These are phyloP conservation scores for Tarenaya hassleriana DNA, from an alignment of 345 rosid genomes.

Conservation along the genomic window DNA sequence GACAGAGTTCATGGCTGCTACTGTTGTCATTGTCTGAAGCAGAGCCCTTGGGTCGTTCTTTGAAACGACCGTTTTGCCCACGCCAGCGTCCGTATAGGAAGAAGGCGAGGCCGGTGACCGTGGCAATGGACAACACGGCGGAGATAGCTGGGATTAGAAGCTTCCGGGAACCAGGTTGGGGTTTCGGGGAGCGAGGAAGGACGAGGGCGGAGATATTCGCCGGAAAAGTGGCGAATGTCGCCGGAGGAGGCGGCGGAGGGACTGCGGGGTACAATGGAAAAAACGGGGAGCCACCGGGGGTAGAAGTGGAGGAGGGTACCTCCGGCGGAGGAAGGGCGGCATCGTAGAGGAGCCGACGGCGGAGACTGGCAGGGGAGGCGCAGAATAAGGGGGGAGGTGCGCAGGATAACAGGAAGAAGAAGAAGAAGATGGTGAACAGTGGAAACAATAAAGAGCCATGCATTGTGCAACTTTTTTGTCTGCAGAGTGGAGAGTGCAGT, in stretches of 20 bases:
- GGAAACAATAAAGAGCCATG: constrained; percentile 3
- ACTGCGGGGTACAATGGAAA: constrained; percentile 42
- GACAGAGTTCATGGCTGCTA: constrained; percentile 21
- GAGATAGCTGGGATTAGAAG: constrained; percentile 41
- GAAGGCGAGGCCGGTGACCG: constrained; percentile 27
- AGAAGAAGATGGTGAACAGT: constrained; percentile 18
- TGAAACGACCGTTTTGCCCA: constrained; percentile 21
- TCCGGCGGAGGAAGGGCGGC: constrained; percentile 21
- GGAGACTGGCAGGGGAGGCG: constrained; percentile 18
- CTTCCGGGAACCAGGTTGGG: constrained; percentile 39
- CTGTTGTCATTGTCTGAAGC: constrained; percentile 32
- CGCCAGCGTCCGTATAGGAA: constrained; percentile 44
- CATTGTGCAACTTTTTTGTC: constrained; percentile 26
- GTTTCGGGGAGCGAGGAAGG: constrained; percentile 51
- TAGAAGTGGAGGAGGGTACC: constrained; percentile 20
- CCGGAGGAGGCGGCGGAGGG: constrained; percentile 64
- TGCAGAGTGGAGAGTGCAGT: constrained; percentile 1
- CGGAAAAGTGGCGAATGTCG: constrained; percentile 62
- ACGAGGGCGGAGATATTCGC: constrained; percentile 81
- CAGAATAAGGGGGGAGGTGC: too few relatives aligned
- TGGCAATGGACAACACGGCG: constrained; percentile 42
- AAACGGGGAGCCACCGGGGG: constrained; percentile 22
- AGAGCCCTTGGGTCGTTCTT: constrained; percentile 35
- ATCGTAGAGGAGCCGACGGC: constrained; percentile 77
- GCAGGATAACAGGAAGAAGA: constrained; percentile 28